These are phyloP conservation scores for Neoarthrinium moseri DNA, from an alignment of 2,329 filamentous ascomycete genomes.

Conservation along the genomic window DNA sequence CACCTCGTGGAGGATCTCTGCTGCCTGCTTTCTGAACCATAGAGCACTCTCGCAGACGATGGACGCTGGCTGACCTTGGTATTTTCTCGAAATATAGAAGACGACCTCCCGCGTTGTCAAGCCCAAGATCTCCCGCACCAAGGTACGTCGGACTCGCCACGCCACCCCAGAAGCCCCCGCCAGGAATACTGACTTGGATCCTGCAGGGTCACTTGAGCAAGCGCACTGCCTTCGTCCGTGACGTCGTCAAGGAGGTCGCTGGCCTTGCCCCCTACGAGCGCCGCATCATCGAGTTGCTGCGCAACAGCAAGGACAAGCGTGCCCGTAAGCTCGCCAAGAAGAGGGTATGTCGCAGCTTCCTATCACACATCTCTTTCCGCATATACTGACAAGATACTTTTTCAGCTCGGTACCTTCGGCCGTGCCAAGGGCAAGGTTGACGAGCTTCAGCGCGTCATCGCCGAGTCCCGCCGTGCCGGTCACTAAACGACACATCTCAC, in stretches of 20 bases:
- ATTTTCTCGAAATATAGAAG: constrained; percentile 56
- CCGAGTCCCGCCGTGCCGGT: constrained; percentile 76
- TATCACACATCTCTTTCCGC: not conserved
- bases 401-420: constrained; percentile 92
- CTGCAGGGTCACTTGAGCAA: constrained; percentile 81
- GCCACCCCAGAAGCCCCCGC: not conserved
- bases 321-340: constrained; percentile 99
- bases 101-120: constrained; percentile 77
- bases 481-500: constrained; percentile 45
- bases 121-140: constrained; percentile 79
- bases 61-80: constrained; percentile 56
- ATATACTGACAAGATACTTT: constrained; percentile 22
- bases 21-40: constrained; percentile 33
- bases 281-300: constrained; percentile 97
- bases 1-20: constrained; percentile 76
- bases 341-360: constrained; percentile 65
- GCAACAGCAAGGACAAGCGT: constrained; percentile 99
- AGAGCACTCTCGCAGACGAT: constrained; percentile 51
- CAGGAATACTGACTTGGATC: not conserved
- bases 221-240: constrained; percentile 90
- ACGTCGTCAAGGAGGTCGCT: constrained; percentile 97
- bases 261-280: constrained; percentile 96
- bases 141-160: constrained; percentile 37
- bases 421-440: constrained; percentile 99
- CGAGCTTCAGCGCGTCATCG: constrained; percentile 96